These are phyloP conservation scores for Peronospora belbahrii DNA, from an alignment of 352 stramenopile species.

Conservation along the genomic window DNA sequence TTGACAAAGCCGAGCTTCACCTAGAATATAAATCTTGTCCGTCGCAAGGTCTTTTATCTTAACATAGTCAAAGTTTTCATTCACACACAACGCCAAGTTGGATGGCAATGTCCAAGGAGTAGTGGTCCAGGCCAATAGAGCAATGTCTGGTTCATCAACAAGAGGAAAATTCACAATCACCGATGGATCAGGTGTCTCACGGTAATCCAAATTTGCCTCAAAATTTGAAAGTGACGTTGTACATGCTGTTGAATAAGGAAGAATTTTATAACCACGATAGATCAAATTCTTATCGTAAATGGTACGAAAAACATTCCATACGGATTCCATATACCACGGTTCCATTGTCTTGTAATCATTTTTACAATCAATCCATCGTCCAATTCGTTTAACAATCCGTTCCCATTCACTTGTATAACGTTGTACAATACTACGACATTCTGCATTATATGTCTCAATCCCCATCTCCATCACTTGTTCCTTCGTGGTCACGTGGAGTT, in stretches of 20 bases:
- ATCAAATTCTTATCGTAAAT: conserved; percentile 98
- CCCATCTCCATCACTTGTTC: conserved; percentile 97
- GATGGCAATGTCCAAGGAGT: conserved; percentile 99
- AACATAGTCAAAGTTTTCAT: conserved; percentile 95
- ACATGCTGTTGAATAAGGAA: conserved; percentile 98
- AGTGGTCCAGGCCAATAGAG: conserved; percentile 96
- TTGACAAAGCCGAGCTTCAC: conserved; percentile 89
- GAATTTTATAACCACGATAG: conserved; percentile 99
- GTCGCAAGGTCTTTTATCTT: conserved; percentile 93
- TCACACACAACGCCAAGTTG: conserved; percentile 98
- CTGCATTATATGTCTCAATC: conserved; percentile 97
- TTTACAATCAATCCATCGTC: conserved; percentile 99
- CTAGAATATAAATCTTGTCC: conserved; percentile 91
- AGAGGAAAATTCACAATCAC: conserved; percentile 96
- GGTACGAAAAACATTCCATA: conserved; percentile 99
- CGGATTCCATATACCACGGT: conserved; percentile 98
- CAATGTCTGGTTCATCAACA: conserved; percentile 75
- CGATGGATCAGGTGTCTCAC: conserved; percentile 96
- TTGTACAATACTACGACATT: conserved; percentile 96
- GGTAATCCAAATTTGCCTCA: conserved; percentile 99
- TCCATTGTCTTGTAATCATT: conserved; percentile 99
- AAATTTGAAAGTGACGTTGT: conserved; percentile 99
- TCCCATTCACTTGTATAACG: conserved; percentile 99
- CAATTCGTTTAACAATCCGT: conserved; percentile 94
- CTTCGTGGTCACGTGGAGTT: conserved; percentile 94